phyloP scores from a whole-genome alignment of 208 protist genomes.

The Leishmania braziliensis region DNA sequence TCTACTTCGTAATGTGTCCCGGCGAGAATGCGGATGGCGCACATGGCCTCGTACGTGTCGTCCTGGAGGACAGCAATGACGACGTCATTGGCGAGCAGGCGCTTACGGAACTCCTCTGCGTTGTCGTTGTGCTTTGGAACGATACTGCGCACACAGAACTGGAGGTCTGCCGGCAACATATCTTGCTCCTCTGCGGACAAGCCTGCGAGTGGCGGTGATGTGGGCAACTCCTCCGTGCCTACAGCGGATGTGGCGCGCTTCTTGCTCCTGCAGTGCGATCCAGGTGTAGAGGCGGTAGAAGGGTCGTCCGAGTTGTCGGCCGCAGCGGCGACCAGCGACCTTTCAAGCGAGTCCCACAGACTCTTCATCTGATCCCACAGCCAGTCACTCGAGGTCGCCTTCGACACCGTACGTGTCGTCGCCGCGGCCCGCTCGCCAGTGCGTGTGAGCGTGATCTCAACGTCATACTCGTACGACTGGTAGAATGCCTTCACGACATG shows the following conservation, averaged over 20 bases:
- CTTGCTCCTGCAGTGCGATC: background rate
- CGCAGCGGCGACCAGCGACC: background rate
- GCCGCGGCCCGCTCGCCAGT: slow-evolving; percentile 10
- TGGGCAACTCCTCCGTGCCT: background rate
- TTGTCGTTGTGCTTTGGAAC: slow-evolving; percentile 75
- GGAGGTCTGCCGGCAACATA: slow-evolving; percentile 40
- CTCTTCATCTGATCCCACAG: slow-evolving; percentile 1
- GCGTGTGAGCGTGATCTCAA: slow-evolving; percentile 67
- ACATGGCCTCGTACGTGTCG: slow-evolving; percentile 80
- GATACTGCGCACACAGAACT: slow-evolving; percentile 48
- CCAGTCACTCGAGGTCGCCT: background rate
- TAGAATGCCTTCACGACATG: slow-evolving; percentile 69
- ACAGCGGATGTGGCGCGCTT: background rate
- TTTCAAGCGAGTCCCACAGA: background rate
- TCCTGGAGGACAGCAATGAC: slow-evolving; percentile 87
- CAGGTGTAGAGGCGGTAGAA: background rate
- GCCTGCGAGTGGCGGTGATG: background rate
- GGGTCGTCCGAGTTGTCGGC: background rate
- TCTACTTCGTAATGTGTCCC: slow-evolving; percentile 88
- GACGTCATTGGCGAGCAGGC: slow-evolving; percentile 81
- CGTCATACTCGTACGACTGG: slow-evolving; percentile 72
- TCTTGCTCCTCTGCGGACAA: slow-evolving; percentile 16
- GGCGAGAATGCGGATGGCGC: slow-evolving; percentile 77
- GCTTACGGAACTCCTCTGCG: slow-evolving; percentile 55
- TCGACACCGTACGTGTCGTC: background rate